A percentile compares a stretch with the other conserved stretches of the same genome.
Conservation (phyloP, 805 yeast genomes). For the Spathaspora passalidarum region DNA sequence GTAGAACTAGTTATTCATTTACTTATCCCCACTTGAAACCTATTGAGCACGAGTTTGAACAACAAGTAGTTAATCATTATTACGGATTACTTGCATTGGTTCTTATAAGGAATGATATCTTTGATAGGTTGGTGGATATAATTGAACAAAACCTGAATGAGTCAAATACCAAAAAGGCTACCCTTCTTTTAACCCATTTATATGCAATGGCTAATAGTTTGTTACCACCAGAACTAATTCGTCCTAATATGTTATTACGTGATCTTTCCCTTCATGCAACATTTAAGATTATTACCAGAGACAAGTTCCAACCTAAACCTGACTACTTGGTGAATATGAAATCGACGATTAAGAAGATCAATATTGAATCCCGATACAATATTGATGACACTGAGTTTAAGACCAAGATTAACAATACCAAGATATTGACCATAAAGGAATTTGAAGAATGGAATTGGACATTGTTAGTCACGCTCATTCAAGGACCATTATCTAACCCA, state of each 20-base stretch:
- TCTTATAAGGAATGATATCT: slow-evolving; percentile 50
- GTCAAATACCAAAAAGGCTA: slow-evolving; percentile 54
- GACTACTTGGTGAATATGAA: slow-evolving; percentile 15
- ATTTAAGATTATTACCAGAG: slow-evolving; percentile 47
- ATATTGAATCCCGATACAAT: slow-evolving; percentile 20
- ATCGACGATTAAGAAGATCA: slow-evolving; percentile 18
- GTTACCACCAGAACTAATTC: slow-evolving; percentile 47
- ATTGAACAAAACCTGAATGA: slow-evolving; percentile 43
- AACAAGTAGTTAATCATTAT: slow-evolving; percentile 53
- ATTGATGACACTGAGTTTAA: slow-evolving; percentile 67
- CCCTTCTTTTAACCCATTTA: slow-evolving; percentile 62
- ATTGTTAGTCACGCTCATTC: slow-evolving; percentile 63
- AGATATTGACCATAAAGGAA: slow-evolving; percentile 74
- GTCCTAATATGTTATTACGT: slow-evolving; percentile 12
- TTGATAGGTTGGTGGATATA: slow-evolving; percentile 43
- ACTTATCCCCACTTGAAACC: slow-evolving; percentile 10
- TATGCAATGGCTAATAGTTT: slow-evolving; percentile 50
- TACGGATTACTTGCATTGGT: slow-evolving; percentile 57
- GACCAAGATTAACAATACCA: slow-evolving; percentile 61
- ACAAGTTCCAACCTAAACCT: slow-evolving; percentile 11
- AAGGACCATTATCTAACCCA: slow-evolving; percentile 77
- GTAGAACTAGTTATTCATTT: slow-evolving; percentile 7
- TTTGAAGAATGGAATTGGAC: slow-evolving; percentile 89
- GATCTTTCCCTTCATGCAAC: slow-evolving; percentile 32
- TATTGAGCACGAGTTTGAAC: slow-evolving; percentile 9